Evolutionary conservation across 257 asterid species (phyloP).

Genomic region (Lithospermum erythrorhizon): DNA sequence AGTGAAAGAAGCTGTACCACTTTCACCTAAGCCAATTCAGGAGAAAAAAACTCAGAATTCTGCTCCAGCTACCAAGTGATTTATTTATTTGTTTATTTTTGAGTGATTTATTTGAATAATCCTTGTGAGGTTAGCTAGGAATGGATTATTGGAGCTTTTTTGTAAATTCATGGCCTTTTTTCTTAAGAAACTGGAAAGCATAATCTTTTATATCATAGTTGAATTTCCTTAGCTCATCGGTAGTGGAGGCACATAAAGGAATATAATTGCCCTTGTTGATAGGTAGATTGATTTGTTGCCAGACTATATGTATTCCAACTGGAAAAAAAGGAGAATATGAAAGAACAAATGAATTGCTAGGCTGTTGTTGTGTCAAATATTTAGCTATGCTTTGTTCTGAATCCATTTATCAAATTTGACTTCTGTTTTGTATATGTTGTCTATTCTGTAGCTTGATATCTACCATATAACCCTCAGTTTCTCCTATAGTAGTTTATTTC

Average conservation of each 20-base stretch:
- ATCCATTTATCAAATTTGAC: neutral
- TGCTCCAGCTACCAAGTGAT: constrained; percentile 33
- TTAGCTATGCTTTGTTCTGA: neutral
- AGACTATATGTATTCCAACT: neutral
- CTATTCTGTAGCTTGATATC: neutral
- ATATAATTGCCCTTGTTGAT: neutral
- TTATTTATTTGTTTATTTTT: neutral
- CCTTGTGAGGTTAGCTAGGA: neutral
- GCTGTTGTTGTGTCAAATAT: neutral
- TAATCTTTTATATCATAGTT: too few species aligned
- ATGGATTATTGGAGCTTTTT: too few species aligned
- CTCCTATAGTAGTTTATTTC: neutral
- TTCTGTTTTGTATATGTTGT: neutral
- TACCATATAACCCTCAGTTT: neutral
- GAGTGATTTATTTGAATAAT: too few species aligned
- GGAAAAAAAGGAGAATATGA: neutral
- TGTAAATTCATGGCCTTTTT: neutral
- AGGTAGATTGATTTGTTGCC: neutral
- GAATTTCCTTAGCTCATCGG: too few species aligned
- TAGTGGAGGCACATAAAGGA: too few species aligned
- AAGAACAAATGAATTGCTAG: neutral
- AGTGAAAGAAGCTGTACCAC: constrained; percentile 24
- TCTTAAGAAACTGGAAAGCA: neutral
- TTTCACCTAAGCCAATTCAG: constrained; percentile 16
- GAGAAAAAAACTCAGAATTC: constrained; percentile 26